Percentiles rank a stretch among this genome's conserved stretches.
These are phyloP conservation scores for Trapa incisa DNA, from an alignment of 345 rosid genomes.

Conservation along the genomic window DNA sequence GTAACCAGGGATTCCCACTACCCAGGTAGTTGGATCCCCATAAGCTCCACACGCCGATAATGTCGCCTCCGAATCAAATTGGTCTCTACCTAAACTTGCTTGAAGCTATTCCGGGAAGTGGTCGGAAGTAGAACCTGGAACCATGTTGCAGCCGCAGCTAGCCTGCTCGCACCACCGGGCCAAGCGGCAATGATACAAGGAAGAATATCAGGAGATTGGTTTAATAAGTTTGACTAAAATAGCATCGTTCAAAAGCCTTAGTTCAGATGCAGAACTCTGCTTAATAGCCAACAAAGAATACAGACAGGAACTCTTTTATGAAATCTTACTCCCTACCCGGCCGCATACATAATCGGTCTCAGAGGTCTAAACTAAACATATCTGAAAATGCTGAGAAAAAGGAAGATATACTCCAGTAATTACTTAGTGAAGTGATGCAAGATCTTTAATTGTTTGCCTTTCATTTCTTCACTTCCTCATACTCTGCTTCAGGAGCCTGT, in stretches of 20 bases:
- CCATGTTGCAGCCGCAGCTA: no score
- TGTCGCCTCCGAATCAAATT: no score
- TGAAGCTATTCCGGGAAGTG: no score
- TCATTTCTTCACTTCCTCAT: slow-evolving; percentile 73
- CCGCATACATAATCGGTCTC: background rate
- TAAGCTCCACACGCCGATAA: no score
- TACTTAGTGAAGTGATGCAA: background rate
- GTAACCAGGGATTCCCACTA: no score
- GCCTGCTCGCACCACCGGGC: no score
- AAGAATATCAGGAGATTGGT: no score
- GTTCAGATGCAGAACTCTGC: background rate
- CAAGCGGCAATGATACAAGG: no score
- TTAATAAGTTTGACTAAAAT: background rate
- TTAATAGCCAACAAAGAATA: background rate
- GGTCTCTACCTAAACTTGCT: no score
- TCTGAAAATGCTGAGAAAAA: background rate
- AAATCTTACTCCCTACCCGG: background rate
- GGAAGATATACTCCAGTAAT: background rate
- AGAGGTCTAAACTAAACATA: background rate
- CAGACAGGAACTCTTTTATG: background rate
- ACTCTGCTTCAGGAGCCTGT: slow-evolving; percentile 70
- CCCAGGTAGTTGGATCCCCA: no score
- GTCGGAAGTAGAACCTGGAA: no score
- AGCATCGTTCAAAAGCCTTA: background rate
- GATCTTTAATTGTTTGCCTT: slow-evolving; percentile 11